Conservation (phyloP, 345 rosid genomes). For the Bruguiera parviflora region DNA sequence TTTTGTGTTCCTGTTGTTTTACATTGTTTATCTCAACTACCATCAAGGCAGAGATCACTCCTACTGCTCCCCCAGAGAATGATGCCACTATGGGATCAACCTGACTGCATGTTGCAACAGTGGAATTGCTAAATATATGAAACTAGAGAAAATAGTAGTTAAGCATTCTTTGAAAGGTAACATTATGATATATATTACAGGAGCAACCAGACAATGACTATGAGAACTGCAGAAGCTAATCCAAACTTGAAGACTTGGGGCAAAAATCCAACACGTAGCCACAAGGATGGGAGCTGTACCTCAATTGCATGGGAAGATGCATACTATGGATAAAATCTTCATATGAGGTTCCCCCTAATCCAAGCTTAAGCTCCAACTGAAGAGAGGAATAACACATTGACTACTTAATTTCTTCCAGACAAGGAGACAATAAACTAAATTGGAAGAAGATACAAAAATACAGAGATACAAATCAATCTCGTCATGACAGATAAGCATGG, state of each 20-base stretch:
- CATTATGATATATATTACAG: background rate
- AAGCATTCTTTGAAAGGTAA: background rate
- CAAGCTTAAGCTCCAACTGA: slow-evolving; percentile 92
- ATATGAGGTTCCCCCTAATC: slow-evolving; percentile 91
- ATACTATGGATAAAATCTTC: slow-evolving; percentile 69
- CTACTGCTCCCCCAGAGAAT: slow-evolving; percentile 97
- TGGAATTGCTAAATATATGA: slow-evolving; percentile 5
- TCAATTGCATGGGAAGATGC: slow-evolving; percentile 89
- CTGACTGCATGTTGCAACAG: slow-evolving; percentile 47
- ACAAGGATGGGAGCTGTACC: slow-evolving; percentile 33
- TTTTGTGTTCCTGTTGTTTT: slow-evolving; percentile 85
- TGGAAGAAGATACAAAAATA: background rate
- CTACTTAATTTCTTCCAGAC: background rate
- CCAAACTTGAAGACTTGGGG: background rate
- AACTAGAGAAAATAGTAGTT: background rate
- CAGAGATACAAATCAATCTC: background rate
- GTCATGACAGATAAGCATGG: slow-evolving; percentile 4
- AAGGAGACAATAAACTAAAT: too few species aligned
- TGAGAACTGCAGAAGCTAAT: background rate
- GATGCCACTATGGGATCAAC: slow-evolving; percentile 99
- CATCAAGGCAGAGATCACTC: slow-evolving; percentile 95
- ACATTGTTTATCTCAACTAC: slow-evolving; percentile 95
- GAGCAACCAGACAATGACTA: slow-evolving; percentile 1
- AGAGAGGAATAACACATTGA: background rate
- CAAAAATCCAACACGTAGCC: background rate